phyloP scores from a whole-genome alignment of 768 basidiomycete species.

The Coprinopsis marcescibilis region DNA sequence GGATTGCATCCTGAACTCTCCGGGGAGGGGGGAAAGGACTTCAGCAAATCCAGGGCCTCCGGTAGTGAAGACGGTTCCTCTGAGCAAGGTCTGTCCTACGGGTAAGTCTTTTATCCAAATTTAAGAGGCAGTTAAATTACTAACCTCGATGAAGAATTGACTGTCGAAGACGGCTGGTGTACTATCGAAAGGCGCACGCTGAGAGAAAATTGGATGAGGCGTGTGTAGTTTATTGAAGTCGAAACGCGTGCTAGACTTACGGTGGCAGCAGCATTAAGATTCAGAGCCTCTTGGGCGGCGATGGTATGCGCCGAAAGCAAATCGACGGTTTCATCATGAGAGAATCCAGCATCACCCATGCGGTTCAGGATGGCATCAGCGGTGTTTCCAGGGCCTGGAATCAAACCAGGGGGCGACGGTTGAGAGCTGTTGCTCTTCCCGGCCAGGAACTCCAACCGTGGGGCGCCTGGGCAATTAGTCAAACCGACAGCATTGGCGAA shows the following conservation, averaged over 20 bases:
- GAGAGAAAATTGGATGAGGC: too few species aligned
- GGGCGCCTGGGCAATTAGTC: too few species aligned
- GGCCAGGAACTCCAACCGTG: too few species aligned
- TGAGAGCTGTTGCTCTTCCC: neutral
- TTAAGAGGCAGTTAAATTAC: conserved; percentile 6
- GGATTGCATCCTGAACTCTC: conserved; percentile 41
- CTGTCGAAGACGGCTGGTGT: conserved; percentile 39
- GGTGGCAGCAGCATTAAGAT: conserved; percentile 12
- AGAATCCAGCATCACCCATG: conserved; percentile 20
- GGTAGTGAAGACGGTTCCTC: conserved; percentile 36
- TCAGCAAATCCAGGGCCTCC: conserved; percentile 32
- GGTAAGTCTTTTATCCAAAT: neutral
- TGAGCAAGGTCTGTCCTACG: conserved; percentile 19
- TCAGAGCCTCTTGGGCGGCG: conserved; percentile 23
- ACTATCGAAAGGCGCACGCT: conserved; percentile 39
- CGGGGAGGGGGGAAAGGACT: conserved; percentile 31
- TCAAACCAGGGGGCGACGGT: neutral
- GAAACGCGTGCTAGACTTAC: conserved; percentile 12
- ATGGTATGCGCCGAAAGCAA: conserved; percentile 29
- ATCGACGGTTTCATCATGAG: conserved; percentile 21
- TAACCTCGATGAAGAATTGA: conserved; percentile 41
- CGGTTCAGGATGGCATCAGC: conserved; percentile 17
- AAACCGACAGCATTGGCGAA: too few species aligned
- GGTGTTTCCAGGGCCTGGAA: conserved; percentile 8
- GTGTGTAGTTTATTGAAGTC: conserved; percentile 13